Evolutionary conservation across 23 red algal genomes (phyloP).

Genomic region (Gracilaria vermiculophylla): DNA sequence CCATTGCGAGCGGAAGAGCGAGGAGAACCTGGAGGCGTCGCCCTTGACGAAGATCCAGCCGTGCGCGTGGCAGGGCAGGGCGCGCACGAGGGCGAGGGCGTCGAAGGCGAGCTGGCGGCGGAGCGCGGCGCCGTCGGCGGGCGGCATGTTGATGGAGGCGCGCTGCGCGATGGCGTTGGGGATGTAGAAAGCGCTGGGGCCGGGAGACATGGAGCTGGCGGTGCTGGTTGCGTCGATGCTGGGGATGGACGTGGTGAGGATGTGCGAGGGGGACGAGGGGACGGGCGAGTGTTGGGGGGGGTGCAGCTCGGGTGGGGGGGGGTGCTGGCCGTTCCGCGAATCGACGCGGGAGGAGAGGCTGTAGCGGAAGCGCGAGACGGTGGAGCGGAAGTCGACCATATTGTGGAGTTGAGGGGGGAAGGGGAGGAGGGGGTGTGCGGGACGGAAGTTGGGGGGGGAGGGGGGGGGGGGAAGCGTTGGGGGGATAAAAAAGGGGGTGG

Average conservation of each 20-base stretch:
- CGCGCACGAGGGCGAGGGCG: constrained; percentile 56
- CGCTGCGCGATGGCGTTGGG: constrained; percentile 43
- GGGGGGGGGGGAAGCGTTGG: not conserved
- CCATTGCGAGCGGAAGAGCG: constrained; percentile 57
- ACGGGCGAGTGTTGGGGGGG: constrained; percentile 2
- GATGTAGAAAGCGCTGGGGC: constrained; percentile 65
- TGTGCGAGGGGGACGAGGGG: constrained; percentile 14
- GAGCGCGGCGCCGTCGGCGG: constrained; percentile 54
- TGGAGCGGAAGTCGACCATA: constrained; percentile 51
- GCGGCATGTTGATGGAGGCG: constrained; percentile 58
- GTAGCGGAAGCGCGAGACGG: constrained; percentile 59
- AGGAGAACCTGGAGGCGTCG: constrained; percentile 1
- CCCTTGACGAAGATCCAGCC: constrained; percentile 58
- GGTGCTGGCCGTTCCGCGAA: constrained; percentile 12
- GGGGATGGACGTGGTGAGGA: constrained; percentile 27
- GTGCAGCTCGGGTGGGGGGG: not conserved
- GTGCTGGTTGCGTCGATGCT: constrained; percentile 64
- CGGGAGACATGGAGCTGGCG: constrained; percentile 52
- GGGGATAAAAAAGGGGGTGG: not conserved
- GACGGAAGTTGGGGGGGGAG: not conserved
- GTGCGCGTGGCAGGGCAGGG: constrained; percentile 27
- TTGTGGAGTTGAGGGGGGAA: not conserved
- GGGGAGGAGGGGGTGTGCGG: not conserved
- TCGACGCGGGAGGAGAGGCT: constrained; percentile 47
- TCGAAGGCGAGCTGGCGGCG: constrained; percentile 57